Evolutionary conservation across 2,329 filamentous ascomycete genomes (phyloP), one percentile per base, ranked within the genome.

Genomic region (Diatrype stigma): DNA sequence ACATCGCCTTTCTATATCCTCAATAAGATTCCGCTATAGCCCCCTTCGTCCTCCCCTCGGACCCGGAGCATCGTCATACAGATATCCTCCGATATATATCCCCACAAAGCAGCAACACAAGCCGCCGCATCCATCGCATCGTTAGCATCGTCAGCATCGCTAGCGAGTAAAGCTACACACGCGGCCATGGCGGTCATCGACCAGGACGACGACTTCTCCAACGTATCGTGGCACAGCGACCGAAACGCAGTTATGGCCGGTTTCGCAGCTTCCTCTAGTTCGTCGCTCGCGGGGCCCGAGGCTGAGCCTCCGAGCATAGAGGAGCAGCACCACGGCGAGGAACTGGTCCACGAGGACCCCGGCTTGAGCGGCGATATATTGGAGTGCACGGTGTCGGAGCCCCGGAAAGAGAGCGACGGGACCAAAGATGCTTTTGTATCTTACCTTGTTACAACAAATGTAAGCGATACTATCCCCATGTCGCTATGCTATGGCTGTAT

Each of bases 401-500:
- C 94, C 19, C 81, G 93, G 70, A 97, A 96, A 72, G 94, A 97
- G 76, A 94, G 93, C 64, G 90, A 96, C 64, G 93, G 94, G 45
- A 95, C 92, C 52, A 96, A 96, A 71, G 94, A 96, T 71, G 88
- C 90, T 49, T 99, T 96, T 73, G 87, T 97, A 52, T 97, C 94
- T 11, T 99, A 99, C 69, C 78, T 95, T 46, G 89, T 99, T 58
- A 94, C 89, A 42, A 96, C 94, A 48, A 80, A 92, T 72, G 92
- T 96, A 75, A 51, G n/a, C n/a, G n/a, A n/a, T n/a, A n/a, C n/a
- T n/a, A n/a, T n/a, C n/a, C n/a, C n/a, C n/a, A n/a, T n/a, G n/a
- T n/a, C n/a, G n/a, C n/a, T n/a, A n/a, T n/a, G n/a, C n/a, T n/a
- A n/a, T n/a, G n/a, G n/a, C n/a, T n/a, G n/a, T n/a, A n/a, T n/a